Evolutionary conservation across 2,329 filamentous ascomycete genomes (phyloP), one percentile per base, ranked within the genome.

Genomic region (Colletotrichum plurivorum): DNA sequence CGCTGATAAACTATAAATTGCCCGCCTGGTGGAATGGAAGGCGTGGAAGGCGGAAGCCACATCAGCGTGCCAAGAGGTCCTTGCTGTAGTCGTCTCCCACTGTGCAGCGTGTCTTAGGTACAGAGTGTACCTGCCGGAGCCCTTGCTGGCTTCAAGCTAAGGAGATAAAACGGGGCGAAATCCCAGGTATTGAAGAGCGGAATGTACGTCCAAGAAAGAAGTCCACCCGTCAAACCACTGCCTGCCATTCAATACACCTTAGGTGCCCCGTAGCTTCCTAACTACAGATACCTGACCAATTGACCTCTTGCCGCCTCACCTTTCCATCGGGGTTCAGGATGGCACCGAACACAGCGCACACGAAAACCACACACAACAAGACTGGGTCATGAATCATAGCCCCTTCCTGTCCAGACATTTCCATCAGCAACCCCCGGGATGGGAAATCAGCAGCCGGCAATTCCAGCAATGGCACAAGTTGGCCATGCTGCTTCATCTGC

Each of bases 41-140:
- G 51, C 52, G 51, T 65, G 55, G 59, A 53, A 59, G 66, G 51
- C 59, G 55, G 59, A 53, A 59, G 66, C 62, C 66, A 66, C 66
- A 66, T 60, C 43, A 60, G 54, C 66, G 55, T 41, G 54, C 54
- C 54, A 65, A 63, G 52, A 57, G 48, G 22, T 46, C 59, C 16
- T 67, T 63, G 64, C 45, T 58, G 51, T 63, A 25, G 52, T 43
- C 65, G 53, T 53, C 31, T 36, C 31, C 31, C 31, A 36, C 31
- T 36, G 31, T 36, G 31, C 31, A 36, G 31, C 31, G 31, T 36
- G 31, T 36, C 31, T 36, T 36, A 10, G 31, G 31, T 36, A 36
- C 31, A 10, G 8, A 36, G 31, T 36, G 31, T 36, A 36, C 31
- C 31, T 36, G 8, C 31, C 31, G 8, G 31, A 10, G 22, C 22